phyloP scores from a whole-genome alignment of 345 rosid genomes.

The Microthlaspi erraticum region DNA sequence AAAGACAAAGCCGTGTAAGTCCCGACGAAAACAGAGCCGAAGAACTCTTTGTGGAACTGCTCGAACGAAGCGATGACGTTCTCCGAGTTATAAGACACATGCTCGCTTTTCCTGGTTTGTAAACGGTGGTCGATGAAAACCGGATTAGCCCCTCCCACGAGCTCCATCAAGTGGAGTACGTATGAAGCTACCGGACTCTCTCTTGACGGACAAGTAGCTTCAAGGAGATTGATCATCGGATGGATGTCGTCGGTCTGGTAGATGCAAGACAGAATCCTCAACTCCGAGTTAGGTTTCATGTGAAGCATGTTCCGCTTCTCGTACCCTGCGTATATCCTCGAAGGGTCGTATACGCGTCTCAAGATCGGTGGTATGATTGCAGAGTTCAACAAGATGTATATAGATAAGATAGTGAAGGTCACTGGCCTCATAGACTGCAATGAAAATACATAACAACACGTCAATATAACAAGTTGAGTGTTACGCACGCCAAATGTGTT shows the following conservation, averaged over 20 bases:
- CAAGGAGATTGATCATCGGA: slow-evolving; percentile 46
- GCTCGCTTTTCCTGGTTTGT: slow-evolving; percentile 34
- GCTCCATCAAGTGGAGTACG: slow-evolving; percentile 43
- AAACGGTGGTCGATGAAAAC: slow-evolving; percentile 42
- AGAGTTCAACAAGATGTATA: slow-evolving; percentile 39
- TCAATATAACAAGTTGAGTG: too few species aligned
- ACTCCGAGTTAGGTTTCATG: slow-evolving; percentile 43
- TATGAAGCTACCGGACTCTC: slow-evolving; percentile 35
- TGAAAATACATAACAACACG: neutral
- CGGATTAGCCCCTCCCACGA: slow-evolving; percentile 40
- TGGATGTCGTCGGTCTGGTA: slow-evolving; percentile 50
- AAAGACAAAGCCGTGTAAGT: slow-evolving; percentile 49
- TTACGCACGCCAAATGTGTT: neutral
- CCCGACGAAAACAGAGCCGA: slow-evolving; percentile 37
- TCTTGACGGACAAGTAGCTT: slow-evolving; percentile 34
- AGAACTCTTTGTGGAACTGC: slow-evolving; percentile 31
- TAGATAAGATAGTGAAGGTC: slow-evolving; percentile 36
- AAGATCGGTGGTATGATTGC: slow-evolving; percentile 41
- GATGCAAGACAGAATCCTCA: slow-evolving; percentile 55
- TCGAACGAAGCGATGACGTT: slow-evolving; percentile 37
- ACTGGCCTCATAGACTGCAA: slow-evolving; percentile 33
- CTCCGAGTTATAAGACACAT: slow-evolving; percentile 30
- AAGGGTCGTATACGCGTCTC: slow-evolving; percentile 47
- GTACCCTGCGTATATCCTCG: slow-evolving; percentile 58
- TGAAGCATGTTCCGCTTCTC: slow-evolving; percentile 49